phyloP scores from a whole-genome alignment of 306 rosid species.

The Ceratonia siliqua region DNA sequence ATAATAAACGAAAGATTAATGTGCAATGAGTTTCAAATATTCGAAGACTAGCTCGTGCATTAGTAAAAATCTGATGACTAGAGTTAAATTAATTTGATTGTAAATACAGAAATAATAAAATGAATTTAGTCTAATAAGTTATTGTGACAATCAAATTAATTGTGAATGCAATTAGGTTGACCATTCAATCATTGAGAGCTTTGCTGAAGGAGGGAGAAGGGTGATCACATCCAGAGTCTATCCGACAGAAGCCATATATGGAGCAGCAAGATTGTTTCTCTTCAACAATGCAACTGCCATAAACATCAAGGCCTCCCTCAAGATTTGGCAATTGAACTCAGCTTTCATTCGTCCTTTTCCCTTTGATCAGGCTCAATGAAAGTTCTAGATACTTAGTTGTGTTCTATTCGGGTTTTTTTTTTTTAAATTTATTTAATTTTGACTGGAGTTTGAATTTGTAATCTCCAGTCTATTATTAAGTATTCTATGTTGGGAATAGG shows the following conservation, averaged over 20 bases:
- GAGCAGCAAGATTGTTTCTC: constrained; percentile 70
- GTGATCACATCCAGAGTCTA: constrained; percentile 75
- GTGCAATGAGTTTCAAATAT: too few species aligned
- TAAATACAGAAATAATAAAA: too few species aligned
- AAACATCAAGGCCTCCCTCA: constrained; percentile 66
- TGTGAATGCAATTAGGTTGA: constrained; percentile 57
- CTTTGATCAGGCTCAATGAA: constrained; percentile 37
- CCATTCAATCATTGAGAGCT: constrained; percentile 85
- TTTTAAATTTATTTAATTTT: too few species aligned
- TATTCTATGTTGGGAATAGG: too few species aligned
- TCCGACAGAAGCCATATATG: constrained; percentile 87
- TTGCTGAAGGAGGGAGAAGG: constrained; percentile 80
- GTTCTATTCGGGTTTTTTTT: background rate
- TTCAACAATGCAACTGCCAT: constrained; percentile 77
- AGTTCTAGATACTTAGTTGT: background rate
- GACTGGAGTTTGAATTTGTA: too few species aligned
- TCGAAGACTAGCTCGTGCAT: too few species aligned
- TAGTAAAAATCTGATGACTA: too few species aligned
- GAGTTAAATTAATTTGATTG: too few species aligned
- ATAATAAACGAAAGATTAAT: too few species aligned
- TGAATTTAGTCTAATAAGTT: too few species aligned
- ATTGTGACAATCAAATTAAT: background rate
- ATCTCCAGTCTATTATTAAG: too few species aligned
- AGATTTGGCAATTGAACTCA: constrained; percentile 69
- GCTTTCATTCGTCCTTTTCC: constrained; percentile 81